Conservation (phyloP, 139 green algal species). For the Tetradesmus obliquus region DNA sequence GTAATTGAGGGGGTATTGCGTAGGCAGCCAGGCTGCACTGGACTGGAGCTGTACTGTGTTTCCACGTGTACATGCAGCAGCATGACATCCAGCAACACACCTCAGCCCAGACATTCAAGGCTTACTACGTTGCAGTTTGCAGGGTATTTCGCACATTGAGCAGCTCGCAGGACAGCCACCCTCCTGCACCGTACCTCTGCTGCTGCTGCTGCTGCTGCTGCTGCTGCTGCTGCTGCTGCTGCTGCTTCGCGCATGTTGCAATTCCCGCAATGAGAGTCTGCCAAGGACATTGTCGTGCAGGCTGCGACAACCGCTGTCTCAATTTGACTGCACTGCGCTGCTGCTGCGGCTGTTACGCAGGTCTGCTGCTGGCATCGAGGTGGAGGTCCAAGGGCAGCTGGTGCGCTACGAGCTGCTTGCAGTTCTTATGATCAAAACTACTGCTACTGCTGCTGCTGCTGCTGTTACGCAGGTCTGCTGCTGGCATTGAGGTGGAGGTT, state of each 20-base stretch:
- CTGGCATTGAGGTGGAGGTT: slow-evolving; percentile 50
- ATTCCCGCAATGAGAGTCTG: too few species aligned
- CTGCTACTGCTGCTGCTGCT: background rate
- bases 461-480: slow-evolving; percentile 6
- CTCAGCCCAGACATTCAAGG: too few species aligned
- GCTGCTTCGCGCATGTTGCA: too few species aligned
- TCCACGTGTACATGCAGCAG: background rate
- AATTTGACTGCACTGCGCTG: background rate
- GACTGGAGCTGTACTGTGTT: background rate
- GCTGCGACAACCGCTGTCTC: too few species aligned
- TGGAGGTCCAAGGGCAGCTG: slow-evolving; percentile 44
- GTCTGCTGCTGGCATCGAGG: slow-evolving; percentile 35
- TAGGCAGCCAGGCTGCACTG: background rate
- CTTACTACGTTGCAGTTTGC: too few species aligned
- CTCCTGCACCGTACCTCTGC: too few species aligned
- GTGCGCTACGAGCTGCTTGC: slow-evolving; percentile 74
- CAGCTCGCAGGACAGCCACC: too few species aligned
- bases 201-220: too few species aligned
- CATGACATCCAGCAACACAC: background rate
- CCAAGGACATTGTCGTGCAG: too few species aligned
- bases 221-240: too few species aligned
- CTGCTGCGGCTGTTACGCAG: background rate
- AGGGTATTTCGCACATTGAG: too few species aligned
- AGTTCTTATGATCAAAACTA: slow-evolving; percentile 62
- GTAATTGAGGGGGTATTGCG: background rate